Conservation (phyloP, 345 rosid genomes). For the Arabidopsis suecica region DNA sequence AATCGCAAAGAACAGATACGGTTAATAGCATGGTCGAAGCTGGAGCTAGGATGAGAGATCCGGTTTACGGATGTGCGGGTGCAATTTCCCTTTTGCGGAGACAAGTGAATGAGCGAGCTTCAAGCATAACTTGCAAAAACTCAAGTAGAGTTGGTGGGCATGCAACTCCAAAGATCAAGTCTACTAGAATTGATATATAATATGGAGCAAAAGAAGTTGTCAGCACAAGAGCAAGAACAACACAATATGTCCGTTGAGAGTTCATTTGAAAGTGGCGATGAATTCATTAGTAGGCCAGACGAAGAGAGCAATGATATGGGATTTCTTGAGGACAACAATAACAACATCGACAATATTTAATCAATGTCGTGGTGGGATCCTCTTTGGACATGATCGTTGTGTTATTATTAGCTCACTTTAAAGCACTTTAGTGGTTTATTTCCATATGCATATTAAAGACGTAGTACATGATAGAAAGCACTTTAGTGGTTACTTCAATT, state of each 20-base stretch:
- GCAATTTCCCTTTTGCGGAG: slow-evolving; percentile 83
- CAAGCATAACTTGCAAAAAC: slow-evolving; percentile 85
- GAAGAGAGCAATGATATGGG: slow-evolving; percentile 49
- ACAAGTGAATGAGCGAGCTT: slow-evolving; percentile 66
- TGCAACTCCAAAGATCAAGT: slow-evolving; percentile 75
- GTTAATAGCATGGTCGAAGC: slow-evolving; percentile 99
- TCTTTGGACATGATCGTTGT: slow-evolving; percentile 63
- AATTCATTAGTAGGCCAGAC: slow-evolving; percentile 51
- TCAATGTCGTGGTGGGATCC: slow-evolving; percentile 59
- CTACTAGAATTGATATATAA: slow-evolving; percentile 65
- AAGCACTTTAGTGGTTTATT: slow-evolving; percentile 47
- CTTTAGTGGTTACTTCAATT: too few relatives aligned
- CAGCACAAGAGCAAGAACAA: slow-evolving; percentile 45
- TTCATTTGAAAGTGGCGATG: slow-evolving; percentile 47
- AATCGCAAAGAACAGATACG: slow-evolving; percentile 81
- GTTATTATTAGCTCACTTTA: slow-evolving; percentile 44
- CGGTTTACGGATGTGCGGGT: slow-evolving; percentile 93
- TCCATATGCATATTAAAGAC: slow-evolving; percentile 43
- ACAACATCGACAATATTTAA: slow-evolving; percentile 27
- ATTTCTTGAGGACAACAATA: slow-evolving; percentile 49
- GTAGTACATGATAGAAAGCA: slow-evolving; percentile 30
- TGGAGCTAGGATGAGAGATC: slow-evolving; percentile 82
- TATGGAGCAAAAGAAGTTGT: slow-evolving; percentile 52
- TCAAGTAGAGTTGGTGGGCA: slow-evolving; percentile 68
- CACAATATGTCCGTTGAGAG: slow-evolving; percentile 42